Conservation (phyloP, 2,329 filamentous ascomycete genomes). For the Alternaria sp. region DNA sequence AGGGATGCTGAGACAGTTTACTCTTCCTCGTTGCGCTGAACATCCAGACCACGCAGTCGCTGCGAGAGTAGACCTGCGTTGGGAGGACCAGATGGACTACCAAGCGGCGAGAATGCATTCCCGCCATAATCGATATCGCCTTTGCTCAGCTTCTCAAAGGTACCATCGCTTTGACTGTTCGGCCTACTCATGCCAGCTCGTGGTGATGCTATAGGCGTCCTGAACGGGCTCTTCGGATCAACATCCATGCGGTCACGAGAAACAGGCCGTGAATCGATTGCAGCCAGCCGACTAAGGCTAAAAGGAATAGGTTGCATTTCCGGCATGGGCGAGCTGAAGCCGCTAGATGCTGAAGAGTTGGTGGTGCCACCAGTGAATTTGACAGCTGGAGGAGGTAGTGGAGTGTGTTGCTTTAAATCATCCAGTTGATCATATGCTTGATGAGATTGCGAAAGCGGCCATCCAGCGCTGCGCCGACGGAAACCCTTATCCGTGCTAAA, state of each 20-base stretch:
- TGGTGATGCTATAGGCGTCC: slow-evolving; percentile 34
- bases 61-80: slow-evolving; percentile 75
- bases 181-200: slow-evolving; percentile 29
- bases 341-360: slow-evolving; percentile 33
- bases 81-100: slow-evolving; percentile 64
- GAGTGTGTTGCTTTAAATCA: slow-evolving; percentile 33
- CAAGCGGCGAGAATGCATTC: slow-evolving; percentile 44
- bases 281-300: slow-evolving; percentile 47
- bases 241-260: slow-evolving; percentile 48
- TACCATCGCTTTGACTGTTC: slow-evolving; percentile 28
- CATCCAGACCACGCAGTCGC: slow-evolving; percentile 69
- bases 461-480: slow-evolving; percentile 46
- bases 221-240: slow-evolving; percentile 38
- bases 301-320: slow-evolving; percentile 64
- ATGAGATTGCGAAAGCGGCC: slow-evolving; percentile 40
- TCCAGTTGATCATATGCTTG: slow-evolving; percentile 41
- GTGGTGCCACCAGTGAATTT: slow-evolving; percentile 42
- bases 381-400: slow-evolving; percentile 46
- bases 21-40: slow-evolving; percentile 46
- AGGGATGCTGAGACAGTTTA: background rate
- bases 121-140: slow-evolving; percentile 63
- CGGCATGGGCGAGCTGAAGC: slow-evolving; percentile 37
- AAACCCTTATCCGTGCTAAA: slow-evolving; percentile 38
- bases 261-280: slow-evolving; percentile 42
- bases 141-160: slow-evolving; percentile 73